Conservation (phyloP, 345 rosid species). For the Eucalyptus pauciflora region DNA sequence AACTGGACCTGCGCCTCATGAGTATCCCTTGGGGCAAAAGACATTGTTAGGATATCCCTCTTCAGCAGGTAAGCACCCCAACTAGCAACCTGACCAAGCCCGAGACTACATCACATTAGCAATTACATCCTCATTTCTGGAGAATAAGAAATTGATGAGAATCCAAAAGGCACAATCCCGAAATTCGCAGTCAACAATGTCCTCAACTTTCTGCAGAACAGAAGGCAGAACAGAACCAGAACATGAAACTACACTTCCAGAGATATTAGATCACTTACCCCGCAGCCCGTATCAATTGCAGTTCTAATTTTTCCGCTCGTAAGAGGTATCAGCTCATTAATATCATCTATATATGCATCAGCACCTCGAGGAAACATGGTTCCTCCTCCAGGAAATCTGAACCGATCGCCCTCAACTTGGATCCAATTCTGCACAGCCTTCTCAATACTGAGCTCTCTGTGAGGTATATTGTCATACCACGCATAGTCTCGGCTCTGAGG, state of each 20-base stretch:
- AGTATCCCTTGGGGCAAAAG: constrained; percentile 96
- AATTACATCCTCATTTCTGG: neutral
- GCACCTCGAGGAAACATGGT: constrained; percentile 96
- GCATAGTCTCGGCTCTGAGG: constrained; percentile 94
- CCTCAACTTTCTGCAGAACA: neutral
- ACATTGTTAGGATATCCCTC: constrained; percentile 69
- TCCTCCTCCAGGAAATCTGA: constrained; percentile 97
- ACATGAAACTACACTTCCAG: neutral
- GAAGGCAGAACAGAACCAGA: neutral
- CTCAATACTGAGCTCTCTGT: constrained; percentile 86
- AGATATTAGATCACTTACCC: constrained; percentile 41
- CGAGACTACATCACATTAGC: neutral
- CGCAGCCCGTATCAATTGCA: constrained; percentile 94
- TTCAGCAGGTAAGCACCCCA: constrained; percentile 87
- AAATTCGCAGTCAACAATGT: neutral
- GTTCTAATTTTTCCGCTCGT: constrained; percentile 68
- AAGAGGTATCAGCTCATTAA: constrained; percentile 66
- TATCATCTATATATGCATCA: constrained; percentile 87
- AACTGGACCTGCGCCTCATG: constrained; percentile 98
- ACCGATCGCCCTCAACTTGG: constrained; percentile 82
- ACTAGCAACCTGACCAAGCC: constrained; percentile 70
- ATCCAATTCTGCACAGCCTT: constrained; percentile 99
- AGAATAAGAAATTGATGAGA: neutral
- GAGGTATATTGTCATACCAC: constrained; percentile 95
- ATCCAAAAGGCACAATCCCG: neutral